A percentile compares a stretch with the other conserved stretches of the same genome.
Evolutionary conservation across 1,284 basidiomycete genomes (phyloP).

Genomic region (Rhodofomes roseus): DNA sequence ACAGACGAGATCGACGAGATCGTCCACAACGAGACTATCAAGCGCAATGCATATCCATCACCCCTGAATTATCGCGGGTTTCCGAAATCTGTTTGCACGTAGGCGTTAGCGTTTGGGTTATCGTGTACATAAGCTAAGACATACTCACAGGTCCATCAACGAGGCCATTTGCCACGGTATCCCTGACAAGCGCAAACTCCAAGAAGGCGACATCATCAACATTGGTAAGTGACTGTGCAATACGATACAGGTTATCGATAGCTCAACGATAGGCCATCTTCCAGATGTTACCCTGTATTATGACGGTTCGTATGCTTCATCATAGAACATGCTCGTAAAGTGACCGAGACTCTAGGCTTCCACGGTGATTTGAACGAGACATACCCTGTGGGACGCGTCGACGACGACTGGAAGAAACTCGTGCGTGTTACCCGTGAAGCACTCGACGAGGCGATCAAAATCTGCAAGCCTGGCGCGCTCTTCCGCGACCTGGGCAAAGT

Average conservation of each 20-base stretch:
- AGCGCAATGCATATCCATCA: constrained; percentile 91
- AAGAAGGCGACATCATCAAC: constrained; percentile 93
- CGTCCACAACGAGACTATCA: constrained; percentile 92
- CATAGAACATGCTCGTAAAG: not conserved
- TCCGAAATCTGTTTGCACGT: constrained; percentile 97
- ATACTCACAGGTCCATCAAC: constrained; percentile 74
- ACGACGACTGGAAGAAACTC: constrained; percentile 78
- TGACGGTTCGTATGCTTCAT: constrained; percentile 44
- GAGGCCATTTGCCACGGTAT: constrained; percentile 98
- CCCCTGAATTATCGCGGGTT: constrained; percentile 92
- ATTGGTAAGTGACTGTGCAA: constrained; percentile 52
- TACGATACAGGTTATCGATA: constrained; percentile 1
- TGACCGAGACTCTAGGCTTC: constrained; percentile 48
- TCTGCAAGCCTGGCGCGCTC: constrained; percentile 87
- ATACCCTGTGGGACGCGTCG: constrained; percentile 85
- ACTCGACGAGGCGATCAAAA: constrained; percentile 83
- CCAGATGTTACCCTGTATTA: constrained; percentile 66
- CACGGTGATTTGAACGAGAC: constrained; percentile 91
- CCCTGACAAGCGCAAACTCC: constrained; percentile 82
- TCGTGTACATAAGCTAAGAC: constrained; percentile 1
- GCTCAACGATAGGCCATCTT: constrained; percentile 5
- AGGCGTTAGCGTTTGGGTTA: constrained; percentile 31
- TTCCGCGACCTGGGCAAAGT: constrained; percentile 81
- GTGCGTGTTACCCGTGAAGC: constrained; percentile 79
- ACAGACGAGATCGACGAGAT: constrained; percentile 95